Percentiles rank a stretch among this genome's conserved stretches.
Conservation (phyloP, 2,329 filamentous ascomycete species). For the Colletotrichum karsti region DNA sequence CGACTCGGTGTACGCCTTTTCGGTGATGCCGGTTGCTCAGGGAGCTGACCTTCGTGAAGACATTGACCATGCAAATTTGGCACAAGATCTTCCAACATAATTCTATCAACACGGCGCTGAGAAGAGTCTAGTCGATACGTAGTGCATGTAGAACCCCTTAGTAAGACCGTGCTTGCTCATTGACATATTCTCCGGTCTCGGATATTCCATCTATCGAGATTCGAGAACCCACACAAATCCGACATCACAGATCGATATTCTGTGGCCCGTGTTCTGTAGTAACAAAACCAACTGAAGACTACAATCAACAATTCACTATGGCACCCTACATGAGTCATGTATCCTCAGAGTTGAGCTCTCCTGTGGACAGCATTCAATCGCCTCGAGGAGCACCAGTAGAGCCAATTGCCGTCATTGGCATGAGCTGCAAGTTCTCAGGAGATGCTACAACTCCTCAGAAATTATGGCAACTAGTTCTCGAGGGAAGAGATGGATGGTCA, state of each 20-base stretch:
- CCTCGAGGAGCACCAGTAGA: background rate
- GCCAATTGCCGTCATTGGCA: constrained; percentile 33
- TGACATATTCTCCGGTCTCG: background rate
- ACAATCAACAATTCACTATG: background rate
- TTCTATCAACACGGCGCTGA: background rate
- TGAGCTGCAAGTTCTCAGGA: constrained; percentile 33
- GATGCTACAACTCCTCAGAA: constrained; percentile 28
- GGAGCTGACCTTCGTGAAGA: background rate
- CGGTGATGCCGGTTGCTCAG: background rate
- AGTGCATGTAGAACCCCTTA: background rate
- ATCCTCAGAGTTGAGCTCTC: constrained; percentile 7
- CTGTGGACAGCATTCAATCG: constrained; percentile 7
- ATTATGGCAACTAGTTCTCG: constrained; percentile 27
- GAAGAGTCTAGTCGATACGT: background rate
- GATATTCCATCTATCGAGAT: background rate
- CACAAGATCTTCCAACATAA: background rate
- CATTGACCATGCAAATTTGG: background rate
- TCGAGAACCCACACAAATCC: background rate
- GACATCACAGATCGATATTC: background rate
- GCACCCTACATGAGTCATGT: constrained; percentile 6
- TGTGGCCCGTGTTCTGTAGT: constrained; percentile 3
- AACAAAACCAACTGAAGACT: background rate
- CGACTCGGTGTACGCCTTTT: background rate
- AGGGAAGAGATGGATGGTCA: constrained; percentile 2
- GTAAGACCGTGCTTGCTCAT: background rate